Conservation (phyloP, 2,329 filamentous ascomycete species). For the Hymenoscyphus repandus region DNA sequence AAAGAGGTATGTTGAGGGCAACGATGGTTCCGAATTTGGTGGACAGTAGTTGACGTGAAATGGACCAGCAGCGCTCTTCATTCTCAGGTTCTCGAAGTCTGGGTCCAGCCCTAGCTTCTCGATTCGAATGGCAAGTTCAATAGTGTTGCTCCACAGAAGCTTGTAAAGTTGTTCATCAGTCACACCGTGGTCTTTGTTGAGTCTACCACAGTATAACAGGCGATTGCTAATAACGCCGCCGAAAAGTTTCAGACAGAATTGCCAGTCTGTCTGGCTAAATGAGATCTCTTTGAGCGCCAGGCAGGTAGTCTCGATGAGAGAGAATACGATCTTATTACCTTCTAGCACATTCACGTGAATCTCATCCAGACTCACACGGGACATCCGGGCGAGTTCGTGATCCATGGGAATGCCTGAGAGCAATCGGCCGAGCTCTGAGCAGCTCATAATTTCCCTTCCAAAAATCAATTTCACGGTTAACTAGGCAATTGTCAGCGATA, state of each 20-base stretch:
- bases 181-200: not conserved
- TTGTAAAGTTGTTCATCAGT: conserved; percentile 1
- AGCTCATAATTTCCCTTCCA: too few species aligned
- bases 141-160: not conserved
- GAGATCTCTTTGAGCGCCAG: not conserved
- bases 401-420: not conserved
- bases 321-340: not conserved
- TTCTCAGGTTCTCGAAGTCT: not conserved
- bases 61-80: not conserved
- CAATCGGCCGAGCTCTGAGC: not conserved
- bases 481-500: not conserved
- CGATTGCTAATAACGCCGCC: not conserved
- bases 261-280: not conserved
- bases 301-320: conserved; percentile 1
- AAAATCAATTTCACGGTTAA: too few species aligned
- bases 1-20: not conserved
- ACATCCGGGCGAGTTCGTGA: not conserved
- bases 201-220: not conserved
- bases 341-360: not conserved
- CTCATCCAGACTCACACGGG: not conserved
- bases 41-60: not conserved
- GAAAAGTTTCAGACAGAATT: not conserved
- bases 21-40: not conserved
- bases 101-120: not conserved
- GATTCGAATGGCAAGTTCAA: not conserved